Evolutionary conservation across 129 eudicot species (phyloP).

Genomic region (Centaurea solstitialis): DNA sequence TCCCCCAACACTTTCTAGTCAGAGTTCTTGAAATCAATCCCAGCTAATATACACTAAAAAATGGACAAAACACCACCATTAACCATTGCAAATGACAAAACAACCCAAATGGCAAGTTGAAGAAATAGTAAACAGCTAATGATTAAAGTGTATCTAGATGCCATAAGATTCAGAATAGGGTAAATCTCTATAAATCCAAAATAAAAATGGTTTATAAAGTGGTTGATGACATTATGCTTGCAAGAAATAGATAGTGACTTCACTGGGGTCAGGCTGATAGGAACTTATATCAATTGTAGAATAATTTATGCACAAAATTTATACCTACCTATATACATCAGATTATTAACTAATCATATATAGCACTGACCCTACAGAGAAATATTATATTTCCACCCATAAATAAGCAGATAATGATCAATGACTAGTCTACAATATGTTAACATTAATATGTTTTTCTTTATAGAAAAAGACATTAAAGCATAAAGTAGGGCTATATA

Average conservation of each 20-base stretch:
- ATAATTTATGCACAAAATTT: slow-evolving; percentile 2
- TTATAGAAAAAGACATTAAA: slow-evolving; percentile 18
- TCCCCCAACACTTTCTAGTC: not conserved
- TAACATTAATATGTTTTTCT: slow-evolving; percentile 8
- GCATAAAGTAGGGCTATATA: slow-evolving; percentile 8
- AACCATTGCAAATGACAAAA: not conserved
- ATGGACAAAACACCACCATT: not conserved
- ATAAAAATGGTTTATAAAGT: not conserved
- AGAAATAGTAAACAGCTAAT: not conserved
- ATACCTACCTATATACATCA: slow-evolving; percentile 28
- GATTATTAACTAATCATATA: slow-evolving; percentile 15
- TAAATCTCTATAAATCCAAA: not conserved
- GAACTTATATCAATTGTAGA: slow-evolving; percentile 13
- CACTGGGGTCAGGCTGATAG: slow-evolving; percentile 17
- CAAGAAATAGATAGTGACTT: slow-evolving; percentile 22
- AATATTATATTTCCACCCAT: slow-evolving; percentile 1
- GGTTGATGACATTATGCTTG: slow-evolving; percentile 19
- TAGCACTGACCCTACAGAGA: slow-evolving; percentile 24
- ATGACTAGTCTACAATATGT: slow-evolving; percentile 14
- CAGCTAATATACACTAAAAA: slow-evolving; percentile 17
- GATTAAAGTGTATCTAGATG: not conserved
- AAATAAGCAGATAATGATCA: slow-evolving; percentile 15
- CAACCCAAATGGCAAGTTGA: not conserved
- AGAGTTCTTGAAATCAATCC: slow-evolving; percentile 6
- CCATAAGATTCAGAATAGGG: not conserved